These are phyloP conservation scores for Candida freyschussii DNA, from an alignment of 1,139 yeast species.

Conservation along the genomic window DNA sequence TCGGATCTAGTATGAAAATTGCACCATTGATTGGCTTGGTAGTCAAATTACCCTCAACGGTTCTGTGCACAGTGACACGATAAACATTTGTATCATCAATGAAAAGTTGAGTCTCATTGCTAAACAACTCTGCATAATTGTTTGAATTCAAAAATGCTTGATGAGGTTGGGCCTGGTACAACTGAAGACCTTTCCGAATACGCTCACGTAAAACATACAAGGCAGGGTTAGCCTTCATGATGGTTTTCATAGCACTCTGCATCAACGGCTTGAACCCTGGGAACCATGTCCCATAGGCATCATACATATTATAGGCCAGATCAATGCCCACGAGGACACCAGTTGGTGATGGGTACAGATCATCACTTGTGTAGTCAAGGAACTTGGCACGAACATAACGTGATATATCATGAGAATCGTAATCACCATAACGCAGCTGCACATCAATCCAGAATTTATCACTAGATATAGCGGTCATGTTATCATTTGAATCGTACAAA, in stretches of 20 bases:
- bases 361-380: conserved; percentile 88
- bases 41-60: conserved; percentile 88
- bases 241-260: conserved; percentile 89
- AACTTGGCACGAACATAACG: conserved; percentile 91
- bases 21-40: conserved; percentile 95
- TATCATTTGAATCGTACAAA: conserved; percentile 59
- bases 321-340: conserved; percentile 91
- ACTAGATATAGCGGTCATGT: conserved; percentile 43
- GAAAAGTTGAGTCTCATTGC: conserved; percentile 75
- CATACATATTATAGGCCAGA: conserved; percentile 92
- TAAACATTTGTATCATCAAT: conserved; percentile 93
- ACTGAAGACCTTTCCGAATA: conserved; percentile 86
- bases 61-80: conserved; percentile 88
- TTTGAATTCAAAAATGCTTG: conserved; percentile 87
- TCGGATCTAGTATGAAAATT: conserved; percentile 82
- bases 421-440: conserved; percentile 93
- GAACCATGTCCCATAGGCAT: conserved; percentile 97
- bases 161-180: conserved; percentile 90
- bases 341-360: conserved; percentile 87
- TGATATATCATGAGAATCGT: conserved; percentile 94
- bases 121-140: conserved; percentile 86
- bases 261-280: conserved; percentile 87
- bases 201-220: conserved; percentile 88
- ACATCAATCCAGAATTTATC: conserved; percentile 93
- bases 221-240: conserved; percentile 95